phyloP scores from a whole-genome alignment of 2,329 filamentous ascomycete genomes.

The Colletotrichum costaricense region DNA sequence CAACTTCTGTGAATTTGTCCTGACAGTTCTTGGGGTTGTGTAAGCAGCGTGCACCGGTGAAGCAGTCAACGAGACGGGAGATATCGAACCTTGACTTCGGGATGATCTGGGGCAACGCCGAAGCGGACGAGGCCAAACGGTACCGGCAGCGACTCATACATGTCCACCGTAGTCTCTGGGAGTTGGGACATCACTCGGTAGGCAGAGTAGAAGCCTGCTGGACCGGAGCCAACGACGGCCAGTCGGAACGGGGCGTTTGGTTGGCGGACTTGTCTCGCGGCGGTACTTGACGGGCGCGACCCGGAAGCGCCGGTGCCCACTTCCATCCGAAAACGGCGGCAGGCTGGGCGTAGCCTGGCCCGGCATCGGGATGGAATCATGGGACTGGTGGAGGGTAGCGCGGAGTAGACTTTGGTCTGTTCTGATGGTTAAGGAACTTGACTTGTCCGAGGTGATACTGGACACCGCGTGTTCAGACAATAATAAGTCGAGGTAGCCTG shows the following conservation, averaged over 20 bases:
- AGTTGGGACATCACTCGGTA: slow-evolving; percentile 85
- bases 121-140: slow-evolving; percentile 94
- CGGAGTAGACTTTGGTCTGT: neutral
- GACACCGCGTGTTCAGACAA: neutral
- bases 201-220: slow-evolving; percentile 95
- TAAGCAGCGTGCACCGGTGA: neutral
- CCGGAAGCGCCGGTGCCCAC: neutral
- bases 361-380: slow-evolving; percentile 18
- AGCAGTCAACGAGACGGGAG: neutral
- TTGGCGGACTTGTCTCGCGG: slow-evolving; percentile 29
- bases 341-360: neutral
- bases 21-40: slow-evolving; percentile 80
- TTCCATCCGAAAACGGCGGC: neutral
- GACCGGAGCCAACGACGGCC: slow-evolving; percentile 92
- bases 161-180: slow-evolving; percentile 80
- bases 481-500: neutral
- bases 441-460: neutral
- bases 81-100: slow-evolving; percentile 87
- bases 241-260: slow-evolving; percentile 71
- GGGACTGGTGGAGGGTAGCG: neutral
- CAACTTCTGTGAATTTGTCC: slow-evolving; percentile 92
- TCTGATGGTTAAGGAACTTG: neutral
- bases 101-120: slow-evolving; percentile 97
- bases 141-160: slow-evolving; percentile 95
- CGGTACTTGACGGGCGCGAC: slow-evolving; percentile 4